These are phyloP conservation scores for Hyaloscypha finlandica DNA, from an alignment of 495 filamentous ascomycete genomes.

Conservation along the genomic window DNA sequence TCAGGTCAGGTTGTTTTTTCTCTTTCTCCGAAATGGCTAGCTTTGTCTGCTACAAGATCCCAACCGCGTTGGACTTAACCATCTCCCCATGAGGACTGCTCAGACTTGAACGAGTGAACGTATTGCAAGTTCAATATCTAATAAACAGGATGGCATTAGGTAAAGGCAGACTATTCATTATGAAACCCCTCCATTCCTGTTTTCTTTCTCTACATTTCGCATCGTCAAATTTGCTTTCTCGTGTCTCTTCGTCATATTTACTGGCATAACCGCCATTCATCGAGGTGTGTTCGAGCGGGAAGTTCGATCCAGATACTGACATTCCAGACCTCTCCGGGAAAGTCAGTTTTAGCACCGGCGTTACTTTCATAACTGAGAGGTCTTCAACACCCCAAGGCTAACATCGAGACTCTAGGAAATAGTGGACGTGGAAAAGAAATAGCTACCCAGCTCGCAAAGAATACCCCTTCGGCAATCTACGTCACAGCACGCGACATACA, in stretches of 20 bases:
- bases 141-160: too few species aligned
- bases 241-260: too few species aligned
- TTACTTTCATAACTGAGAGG: conserved; percentile 33
- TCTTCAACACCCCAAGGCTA: not conserved
- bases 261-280: not conserved
- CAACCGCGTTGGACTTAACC: too few species aligned
- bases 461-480: conserved; percentile 61
- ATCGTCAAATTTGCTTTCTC: not conserved
- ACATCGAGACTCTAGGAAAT: not conserved
- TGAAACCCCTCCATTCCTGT: not conserved
- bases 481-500: conserved; percentile 57
- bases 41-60: too few species aligned
- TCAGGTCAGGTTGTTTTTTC: too few species aligned
- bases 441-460: conserved; percentile 59
- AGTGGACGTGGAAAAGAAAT: conserved; percentile 69
- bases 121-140: too few species aligned
- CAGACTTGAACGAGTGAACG: too few species aligned
- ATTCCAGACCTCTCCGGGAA: conserved; percentile 58
- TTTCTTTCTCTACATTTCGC: not conserved
- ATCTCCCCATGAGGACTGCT: too few species aligned
- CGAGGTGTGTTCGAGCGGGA: not conserved
- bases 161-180: too few species aligned
- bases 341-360: conserved; percentile 65
- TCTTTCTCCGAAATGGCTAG: too few species aligned
- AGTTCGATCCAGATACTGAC: conserved; percentile 55